These are phyloP conservation scores for Fragaria vesca DNA, from an alignment of 306 rosid species.

Conservation along the genomic window DNA sequence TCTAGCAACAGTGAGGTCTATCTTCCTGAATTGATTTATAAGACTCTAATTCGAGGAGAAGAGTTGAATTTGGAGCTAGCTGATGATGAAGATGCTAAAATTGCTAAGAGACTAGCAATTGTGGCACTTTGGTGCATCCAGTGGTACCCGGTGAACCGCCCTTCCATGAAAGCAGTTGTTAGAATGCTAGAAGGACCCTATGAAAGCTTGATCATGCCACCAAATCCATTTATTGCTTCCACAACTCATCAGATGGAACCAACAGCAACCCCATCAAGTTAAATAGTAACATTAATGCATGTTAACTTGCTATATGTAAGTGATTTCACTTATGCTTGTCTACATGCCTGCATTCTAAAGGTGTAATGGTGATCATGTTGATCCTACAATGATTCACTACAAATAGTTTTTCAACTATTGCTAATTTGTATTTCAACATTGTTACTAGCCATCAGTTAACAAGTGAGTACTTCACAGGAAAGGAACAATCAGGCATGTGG, in stretches of 20 bases:
- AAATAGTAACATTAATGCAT: neutral
- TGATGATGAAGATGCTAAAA: neutral
- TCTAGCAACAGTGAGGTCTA: neutral
- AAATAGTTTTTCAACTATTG: neutral
- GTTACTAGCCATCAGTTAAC: no score
- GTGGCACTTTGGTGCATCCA: conserved; percentile 19
- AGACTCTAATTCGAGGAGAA: neutral
- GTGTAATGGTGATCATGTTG: neutral
- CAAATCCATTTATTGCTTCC: conserved; percentile 8
- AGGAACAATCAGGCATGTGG: neutral
- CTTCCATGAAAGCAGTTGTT: conserved; percentile 13
- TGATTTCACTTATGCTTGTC: neutral
- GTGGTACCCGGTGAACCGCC: conserved; percentile 16
- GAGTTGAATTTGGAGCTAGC: neutral
- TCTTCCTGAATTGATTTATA: conserved; percentile 9
- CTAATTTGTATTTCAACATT: neutral
- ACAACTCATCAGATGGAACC: neutral
- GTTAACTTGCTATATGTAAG: neutral
- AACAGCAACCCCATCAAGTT: neutral
- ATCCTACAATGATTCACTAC: neutral
- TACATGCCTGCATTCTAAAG: neutral
- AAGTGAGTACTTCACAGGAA: neutral
- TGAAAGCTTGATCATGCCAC: conserved; percentile 7
- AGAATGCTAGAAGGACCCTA: conserved; percentile 14
- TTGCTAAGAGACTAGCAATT: conserved; percentile 5